phyloP scores from a whole-genome alignment of 202 grass and related monocot species.

The Carex sylvatica region DNA sequence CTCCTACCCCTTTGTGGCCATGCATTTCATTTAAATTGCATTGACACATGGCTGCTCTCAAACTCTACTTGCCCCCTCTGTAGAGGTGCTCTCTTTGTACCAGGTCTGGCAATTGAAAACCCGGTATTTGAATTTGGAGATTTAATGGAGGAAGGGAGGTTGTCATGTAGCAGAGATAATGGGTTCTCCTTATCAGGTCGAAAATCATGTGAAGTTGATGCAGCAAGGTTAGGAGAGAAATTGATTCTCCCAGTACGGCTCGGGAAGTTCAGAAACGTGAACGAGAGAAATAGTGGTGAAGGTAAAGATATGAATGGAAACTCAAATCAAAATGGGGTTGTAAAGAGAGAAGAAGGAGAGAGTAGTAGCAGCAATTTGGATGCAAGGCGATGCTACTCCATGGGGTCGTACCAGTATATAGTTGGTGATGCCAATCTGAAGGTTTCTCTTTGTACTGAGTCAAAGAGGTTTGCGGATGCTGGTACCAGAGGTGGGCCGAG shows the following conservation, averaged over 20 bases:
- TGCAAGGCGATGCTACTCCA: constrained; percentile 92
- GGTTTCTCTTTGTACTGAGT: constrained; percentile 55
- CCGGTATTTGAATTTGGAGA: constrained; percentile 74
- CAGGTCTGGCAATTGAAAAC: constrained; percentile 48
- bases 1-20: constrained; percentile 81
- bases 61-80: constrained; percentile 96
- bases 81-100: constrained; percentile 76
- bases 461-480: constrained; percentile 32
- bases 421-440: constrained; percentile 62
- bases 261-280: constrained; percentile 84
- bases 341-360: constrained; percentile 94
- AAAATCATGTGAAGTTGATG: constrained; percentile 38
- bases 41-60: constrained; percentile 97
- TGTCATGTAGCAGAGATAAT: constrained; percentile 44
- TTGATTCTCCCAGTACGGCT: constrained; percentile 78
- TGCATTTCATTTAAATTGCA: constrained; percentile 87
- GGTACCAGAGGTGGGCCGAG: constrained; percentile 19
- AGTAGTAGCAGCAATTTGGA: constrained; percentile 90
- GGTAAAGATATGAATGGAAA: constrained; percentile 29
- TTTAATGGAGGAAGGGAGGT: constrained; percentile 44
- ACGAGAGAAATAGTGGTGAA: constrained; percentile 38
- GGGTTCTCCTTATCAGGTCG: constrained; percentile 46
- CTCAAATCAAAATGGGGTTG: constrained; percentile 24
- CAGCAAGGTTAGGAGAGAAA: constrained; percentile 49
- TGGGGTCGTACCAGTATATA: constrained; percentile 95